Percentiles rank a stretch among this genome's conserved stretches.
phyloP scores from a whole-genome alignment of 2,329 filamentous ascomycete species.

The Rasamsonia emersonii region DNA sequence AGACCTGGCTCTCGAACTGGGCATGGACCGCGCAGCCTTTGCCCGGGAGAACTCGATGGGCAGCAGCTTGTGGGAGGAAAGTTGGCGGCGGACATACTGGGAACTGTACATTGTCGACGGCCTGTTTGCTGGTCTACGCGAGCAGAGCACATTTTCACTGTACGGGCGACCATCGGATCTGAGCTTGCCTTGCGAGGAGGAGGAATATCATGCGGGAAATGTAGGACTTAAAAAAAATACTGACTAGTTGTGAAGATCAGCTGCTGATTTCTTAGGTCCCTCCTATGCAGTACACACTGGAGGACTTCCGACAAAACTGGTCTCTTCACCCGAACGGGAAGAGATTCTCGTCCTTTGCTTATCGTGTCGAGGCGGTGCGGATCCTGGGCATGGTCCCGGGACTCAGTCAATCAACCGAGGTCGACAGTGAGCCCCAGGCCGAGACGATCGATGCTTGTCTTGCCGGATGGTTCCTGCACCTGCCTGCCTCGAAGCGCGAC shows the following conservation, averaged over 20 bases:
- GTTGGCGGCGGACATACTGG: conserved; percentile 83
- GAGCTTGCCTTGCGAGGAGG: conserved; percentile 66
- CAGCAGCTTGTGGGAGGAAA: conserved; percentile 62
- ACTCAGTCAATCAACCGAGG: conserved; percentile 15
- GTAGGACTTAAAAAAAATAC: too few relatives aligned
- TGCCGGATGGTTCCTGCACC: conserved; percentile 56
- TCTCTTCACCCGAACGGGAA: too few relatives aligned
- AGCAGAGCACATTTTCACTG: conserved; percentile 11
- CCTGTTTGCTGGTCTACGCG: conserved; percentile 61
- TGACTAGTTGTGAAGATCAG: too few relatives aligned
- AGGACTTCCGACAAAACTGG: conserved; percentile 46
- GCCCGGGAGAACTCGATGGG: conserved; percentile 31
- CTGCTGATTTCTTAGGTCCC: conserved; percentile 34
- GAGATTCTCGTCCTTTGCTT: conserved; percentile 71
- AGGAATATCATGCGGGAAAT: conserved; percentile 33
- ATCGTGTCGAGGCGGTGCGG: conserved; percentile 65
- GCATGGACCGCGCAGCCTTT: conserved; percentile 60
- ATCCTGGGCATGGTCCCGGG: conserved; percentile 63
- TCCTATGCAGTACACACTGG: conserved; percentile 48
- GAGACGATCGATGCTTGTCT: conserved; percentile 48
- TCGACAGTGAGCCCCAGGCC: conserved; percentile 20
- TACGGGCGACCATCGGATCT: conserved; percentile 49
- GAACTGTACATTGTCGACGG: conserved; percentile 65
- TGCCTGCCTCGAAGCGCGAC: conserved; percentile 59
- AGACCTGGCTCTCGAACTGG: conserved; percentile 60